phyloP scores from a whole-genome alignment of 73 alveolate genomes.

The Stentor roeselii region DNA sequence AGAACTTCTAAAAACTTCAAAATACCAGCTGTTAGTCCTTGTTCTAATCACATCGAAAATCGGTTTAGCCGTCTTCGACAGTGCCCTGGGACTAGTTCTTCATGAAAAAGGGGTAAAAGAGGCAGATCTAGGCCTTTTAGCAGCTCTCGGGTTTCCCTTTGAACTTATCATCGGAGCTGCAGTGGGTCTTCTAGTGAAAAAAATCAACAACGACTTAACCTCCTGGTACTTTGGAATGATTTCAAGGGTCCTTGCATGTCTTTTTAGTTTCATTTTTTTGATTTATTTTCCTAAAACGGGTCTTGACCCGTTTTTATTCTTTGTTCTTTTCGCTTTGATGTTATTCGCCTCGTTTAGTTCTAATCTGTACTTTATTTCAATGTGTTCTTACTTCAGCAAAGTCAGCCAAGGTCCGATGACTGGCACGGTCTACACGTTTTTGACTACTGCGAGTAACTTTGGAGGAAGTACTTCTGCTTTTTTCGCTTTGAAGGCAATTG shows the following conservation, averaged over 20 bases:
- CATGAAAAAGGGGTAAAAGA: constrained; percentile 10
- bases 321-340: not conserved
- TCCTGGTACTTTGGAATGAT: not conserved
- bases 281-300: not conserved
- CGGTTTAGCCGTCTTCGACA: not conserved
- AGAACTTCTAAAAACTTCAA: not conserved
- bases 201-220: not conserved
- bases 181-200: not conserved
- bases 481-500: not conserved
- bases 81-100: not conserved
- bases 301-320: not conserved
- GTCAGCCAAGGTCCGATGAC: constrained; percentile 42
- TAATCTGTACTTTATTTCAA: constrained; percentile 27
- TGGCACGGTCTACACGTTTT: constrained; percentile 47
- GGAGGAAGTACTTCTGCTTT: not conserved
- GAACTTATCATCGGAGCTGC: not conserved
- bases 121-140: not conserved
- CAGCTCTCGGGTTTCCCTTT: not conserved
- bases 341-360: not conserved
- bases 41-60: not conserved
- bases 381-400: constrained; percentile 40
- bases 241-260: not conserved
- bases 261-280: not conserved
- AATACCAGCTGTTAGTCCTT: not conserved
- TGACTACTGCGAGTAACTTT: constrained; percentile 1